These are phyloP conservation scores for Waitea zeae DNA, from an alignment of 1,284 basidiomycete species.

Conservation along the genomic window DNA sequence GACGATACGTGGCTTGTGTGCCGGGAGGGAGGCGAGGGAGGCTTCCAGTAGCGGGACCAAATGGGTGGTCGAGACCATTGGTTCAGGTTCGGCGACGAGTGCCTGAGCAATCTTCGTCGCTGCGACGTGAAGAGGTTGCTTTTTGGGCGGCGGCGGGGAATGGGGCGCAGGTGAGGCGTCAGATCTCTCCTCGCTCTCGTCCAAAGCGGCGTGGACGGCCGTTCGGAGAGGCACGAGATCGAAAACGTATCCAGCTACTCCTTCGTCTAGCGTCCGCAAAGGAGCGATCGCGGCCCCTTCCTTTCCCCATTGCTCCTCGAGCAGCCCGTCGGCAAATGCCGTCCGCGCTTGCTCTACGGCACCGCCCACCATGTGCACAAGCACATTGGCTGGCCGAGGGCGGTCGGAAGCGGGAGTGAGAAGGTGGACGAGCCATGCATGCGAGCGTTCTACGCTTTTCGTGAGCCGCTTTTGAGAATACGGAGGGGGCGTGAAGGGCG, in stretches of 20 bases:
- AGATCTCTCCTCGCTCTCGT: too few species aligned
- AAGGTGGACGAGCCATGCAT: constrained; percentile 30
- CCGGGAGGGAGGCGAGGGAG: constrained; percentile 36
- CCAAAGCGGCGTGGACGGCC: constrained; percentile 14
- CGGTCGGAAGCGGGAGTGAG: not conserved
- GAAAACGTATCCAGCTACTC: constrained; percentile 46
- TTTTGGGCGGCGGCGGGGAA: not conserved
- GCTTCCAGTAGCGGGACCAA: constrained; percentile 27
- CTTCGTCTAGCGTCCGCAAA: constrained; percentile 41
- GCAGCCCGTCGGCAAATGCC: constrained; percentile 42
- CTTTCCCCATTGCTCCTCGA: constrained; percentile 33
- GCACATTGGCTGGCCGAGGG: constrained; percentile 18
- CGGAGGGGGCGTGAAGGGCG: constrained; percentile 40
- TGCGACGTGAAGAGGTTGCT: too few species aligned
- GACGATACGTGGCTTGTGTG: constrained; percentile 39
- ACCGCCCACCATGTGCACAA: constrained; percentile 55
- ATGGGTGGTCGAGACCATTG: not conserved
- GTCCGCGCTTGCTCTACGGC: constrained; percentile 33
- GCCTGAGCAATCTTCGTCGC: too few species aligned
- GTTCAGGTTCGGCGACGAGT: not conserved
- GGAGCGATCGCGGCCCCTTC: constrained; percentile 37
- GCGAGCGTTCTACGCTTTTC: constrained; percentile 54
- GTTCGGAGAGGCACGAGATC: constrained; percentile 42
- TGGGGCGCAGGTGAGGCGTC: constrained; percentile 1
- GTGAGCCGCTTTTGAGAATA: constrained; percentile 57